A percentile compares a stretch with the other conserved stretches of the same genome.
These are phyloP conservation scores for Torrubiella hemipterigena DNA, from an alignment of 2,329 filamentous ascomycete species.

Conservation along the genomic window DNA sequence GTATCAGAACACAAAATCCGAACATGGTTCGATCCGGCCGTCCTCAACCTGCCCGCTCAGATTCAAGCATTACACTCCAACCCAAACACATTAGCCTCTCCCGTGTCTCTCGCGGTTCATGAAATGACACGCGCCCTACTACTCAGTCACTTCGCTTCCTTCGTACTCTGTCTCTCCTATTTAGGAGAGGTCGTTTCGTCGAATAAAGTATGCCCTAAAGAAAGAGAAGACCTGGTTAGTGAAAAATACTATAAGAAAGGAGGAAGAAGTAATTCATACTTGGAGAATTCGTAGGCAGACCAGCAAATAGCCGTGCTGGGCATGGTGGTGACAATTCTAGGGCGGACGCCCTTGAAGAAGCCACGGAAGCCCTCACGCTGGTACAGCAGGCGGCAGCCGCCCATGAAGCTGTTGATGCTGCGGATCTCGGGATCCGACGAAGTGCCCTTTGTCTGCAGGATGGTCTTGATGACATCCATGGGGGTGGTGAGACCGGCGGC, in stretches of 20 bases:
- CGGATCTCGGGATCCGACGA: conserved; percentile 70
- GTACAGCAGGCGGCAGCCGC: conserved; percentile 72
- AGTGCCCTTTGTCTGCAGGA: conserved; percentile 84
- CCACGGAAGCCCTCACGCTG: conserved; percentile 72
- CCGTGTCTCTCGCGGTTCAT: too few species aligned
- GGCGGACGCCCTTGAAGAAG: conserved; percentile 88
- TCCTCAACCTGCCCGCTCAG: too few species aligned
- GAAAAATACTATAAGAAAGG: neutral
- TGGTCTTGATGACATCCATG: conserved; percentile 95
- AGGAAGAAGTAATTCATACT: conserved; percentile 33
- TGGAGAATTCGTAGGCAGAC: conserved; percentile 63
- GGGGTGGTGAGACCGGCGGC: conserved; percentile 91
- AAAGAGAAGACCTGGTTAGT: neutral
- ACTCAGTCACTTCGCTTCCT: too few species aligned
- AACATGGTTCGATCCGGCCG: too few species aligned
- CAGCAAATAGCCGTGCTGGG: conserved; percentile 99
- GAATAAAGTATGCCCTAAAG: conserved; percentile 48
- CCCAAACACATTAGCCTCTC: too few species aligned
- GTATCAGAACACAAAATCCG: neutral
- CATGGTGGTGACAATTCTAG: conserved; percentile 90
- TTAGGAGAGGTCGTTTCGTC: conserved; percentile 32
- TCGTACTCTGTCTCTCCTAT: too few species aligned
- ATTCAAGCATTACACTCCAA: too few species aligned
- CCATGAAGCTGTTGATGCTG: conserved; percentile 69
- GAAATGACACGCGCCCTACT: too few species aligned